These are phyloP conservation scores for Exophiala mesophila DNA, from an alignment of 2,329 filamentous ascomycete genomes.

Conservation along the genomic window DNA sequence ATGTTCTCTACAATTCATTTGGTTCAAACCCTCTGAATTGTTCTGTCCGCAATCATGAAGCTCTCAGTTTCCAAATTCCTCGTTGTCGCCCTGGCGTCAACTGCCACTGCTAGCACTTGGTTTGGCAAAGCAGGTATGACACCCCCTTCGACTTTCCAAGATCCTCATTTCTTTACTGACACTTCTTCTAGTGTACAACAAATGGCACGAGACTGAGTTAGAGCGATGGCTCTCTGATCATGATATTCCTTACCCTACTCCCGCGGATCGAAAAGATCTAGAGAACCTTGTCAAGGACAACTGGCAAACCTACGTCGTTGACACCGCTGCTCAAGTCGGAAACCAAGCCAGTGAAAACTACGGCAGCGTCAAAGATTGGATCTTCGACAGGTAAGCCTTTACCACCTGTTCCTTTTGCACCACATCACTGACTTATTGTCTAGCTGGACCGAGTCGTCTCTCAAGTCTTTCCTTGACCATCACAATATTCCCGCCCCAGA, in stretches of 20 bases:
- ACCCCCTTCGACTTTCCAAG: slow-evolving; percentile 3
- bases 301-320: slow-evolving; percentile 75
- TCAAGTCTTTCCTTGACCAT: slow-evolving; percentile 89
- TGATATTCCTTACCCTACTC: slow-evolving; percentile 81
- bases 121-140: slow-evolving; percentile 75
- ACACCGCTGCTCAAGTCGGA: slow-evolving; percentile 69
- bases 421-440: too few species aligned
- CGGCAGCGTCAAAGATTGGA: slow-evolving; percentile 75
- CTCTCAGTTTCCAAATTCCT: slow-evolving; percentile 64
- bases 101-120: slow-evolving; percentile 70
- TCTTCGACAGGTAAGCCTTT: slow-evolving; percentile 67
- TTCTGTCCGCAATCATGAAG: slow-evolving; percentile 60
- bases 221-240: slow-evolving; percentile 95
- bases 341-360: slow-evolving; percentile 71
- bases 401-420: too few species aligned
- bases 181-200: slow-evolving; percentile 74
- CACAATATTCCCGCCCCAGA: slow-evolving; percentile 85
- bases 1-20: slow-evolving; percentile 1
- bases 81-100: slow-evolving; percentile 64
- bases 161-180: slow-evolving; percentile 9
- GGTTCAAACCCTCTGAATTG: background rate
- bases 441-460: slow-evolving; percentile 86
- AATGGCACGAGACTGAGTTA: slow-evolving; percentile 97
- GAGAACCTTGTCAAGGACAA: slow-evolving; percentile 82
- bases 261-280: slow-evolving; percentile 90